Evolutionary conservation across 202 grass and related monocot species (phyloP).

Genomic region (Brachypodium distachyon): DNA sequence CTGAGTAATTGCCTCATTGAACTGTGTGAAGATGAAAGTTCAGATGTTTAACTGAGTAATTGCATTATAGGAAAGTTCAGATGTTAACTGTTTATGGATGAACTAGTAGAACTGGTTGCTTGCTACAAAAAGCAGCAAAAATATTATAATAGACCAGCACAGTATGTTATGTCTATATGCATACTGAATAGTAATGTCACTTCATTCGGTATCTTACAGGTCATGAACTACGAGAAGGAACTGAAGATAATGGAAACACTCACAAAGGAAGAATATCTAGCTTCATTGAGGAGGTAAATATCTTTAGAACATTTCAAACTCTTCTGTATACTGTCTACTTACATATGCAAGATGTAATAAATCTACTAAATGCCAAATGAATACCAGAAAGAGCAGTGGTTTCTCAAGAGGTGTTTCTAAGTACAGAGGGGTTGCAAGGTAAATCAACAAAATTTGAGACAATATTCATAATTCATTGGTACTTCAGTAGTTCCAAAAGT

Average conservation of each 20-base stretch:
- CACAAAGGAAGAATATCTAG: constrained; percentile 31
- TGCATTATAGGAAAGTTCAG: too few species aligned
- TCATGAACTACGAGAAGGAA: constrained; percentile 25
- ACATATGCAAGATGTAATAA: not conserved
- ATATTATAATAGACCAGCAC: too few species aligned
- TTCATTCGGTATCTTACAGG: not conserved
- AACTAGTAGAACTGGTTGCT: too few species aligned
- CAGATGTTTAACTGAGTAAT: too few species aligned
- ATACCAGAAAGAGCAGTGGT: constrained; percentile 30
- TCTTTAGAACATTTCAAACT: not conserved
- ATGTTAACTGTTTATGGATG: too few species aligned
- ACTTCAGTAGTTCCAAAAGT: not conserved
- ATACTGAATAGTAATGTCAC: not conserved
- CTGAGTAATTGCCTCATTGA: too few species aligned
- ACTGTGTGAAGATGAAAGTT: too few species aligned
- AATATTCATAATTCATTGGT: not conserved
- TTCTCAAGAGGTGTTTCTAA: constrained; percentile 39
- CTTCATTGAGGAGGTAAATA: constrained; percentile 20
- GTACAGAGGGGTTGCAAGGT: constrained; percentile 34
- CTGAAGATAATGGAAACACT: constrained; percentile 18
- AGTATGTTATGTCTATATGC: not conserved
- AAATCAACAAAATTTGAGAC: not conserved
- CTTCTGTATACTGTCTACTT: not conserved
- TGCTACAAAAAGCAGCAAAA: too few species aligned
- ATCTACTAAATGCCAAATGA: not conserved